Evolutionary conservation across 805 yeast species (phyloP).

Genomic region (Alloascoidea africana): DNA sequence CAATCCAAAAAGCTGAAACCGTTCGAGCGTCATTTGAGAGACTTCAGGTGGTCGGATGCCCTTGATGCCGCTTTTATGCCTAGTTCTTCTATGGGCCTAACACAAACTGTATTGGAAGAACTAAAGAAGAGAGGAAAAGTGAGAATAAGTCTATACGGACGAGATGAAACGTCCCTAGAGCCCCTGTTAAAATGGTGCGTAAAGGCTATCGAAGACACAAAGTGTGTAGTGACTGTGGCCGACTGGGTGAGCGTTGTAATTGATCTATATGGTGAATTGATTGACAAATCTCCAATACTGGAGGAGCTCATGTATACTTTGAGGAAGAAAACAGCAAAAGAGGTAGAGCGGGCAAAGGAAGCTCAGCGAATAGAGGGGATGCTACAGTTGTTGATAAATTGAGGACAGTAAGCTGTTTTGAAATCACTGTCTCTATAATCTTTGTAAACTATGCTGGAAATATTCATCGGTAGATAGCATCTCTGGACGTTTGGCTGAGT

Average conservation of each 20-base stretch:
- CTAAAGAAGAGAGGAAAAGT: slow-evolving; percentile 82
- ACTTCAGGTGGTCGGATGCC: slow-evolving; percentile 89
- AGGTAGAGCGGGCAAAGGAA: slow-evolving; percentile 68
- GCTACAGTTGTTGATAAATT: slow-evolving; percentile 67
- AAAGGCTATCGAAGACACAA: slow-evolving; percentile 62
- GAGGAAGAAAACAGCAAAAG: slow-evolving; percentile 44
- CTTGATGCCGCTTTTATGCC: slow-evolving; percentile 71
- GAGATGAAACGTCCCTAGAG: slow-evolving; percentile 77
- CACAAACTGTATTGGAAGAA: slow-evolving; percentile 74
- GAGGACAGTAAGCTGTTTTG: no score
- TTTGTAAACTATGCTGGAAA: no score
- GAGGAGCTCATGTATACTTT: slow-evolving; percentile 56
- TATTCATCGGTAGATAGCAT: no score
- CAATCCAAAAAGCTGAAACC: slow-evolving; percentile 45
- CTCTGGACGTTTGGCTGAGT: no score
- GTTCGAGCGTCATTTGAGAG: slow-evolving; percentile 72
- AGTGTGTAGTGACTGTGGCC: slow-evolving; percentile 46
- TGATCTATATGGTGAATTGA: slow-evolving; percentile 61
- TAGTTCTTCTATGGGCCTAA: slow-evolving; percentile 68
- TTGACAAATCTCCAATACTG: slow-evolving; percentile 63
- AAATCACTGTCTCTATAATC: no score
- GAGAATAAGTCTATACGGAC: slow-evolving; percentile 58
- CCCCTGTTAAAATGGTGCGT: slow-evolving; percentile 79
- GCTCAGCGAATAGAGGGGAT: slow-evolving; percentile 87
- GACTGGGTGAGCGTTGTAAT: slow-evolving; percentile 55